These are phyloP conservation scores for Ophiostoma ips DNA, from an alignment of 2,329 filamentous ascomycete genomes.

Conservation along the genomic window DNA sequence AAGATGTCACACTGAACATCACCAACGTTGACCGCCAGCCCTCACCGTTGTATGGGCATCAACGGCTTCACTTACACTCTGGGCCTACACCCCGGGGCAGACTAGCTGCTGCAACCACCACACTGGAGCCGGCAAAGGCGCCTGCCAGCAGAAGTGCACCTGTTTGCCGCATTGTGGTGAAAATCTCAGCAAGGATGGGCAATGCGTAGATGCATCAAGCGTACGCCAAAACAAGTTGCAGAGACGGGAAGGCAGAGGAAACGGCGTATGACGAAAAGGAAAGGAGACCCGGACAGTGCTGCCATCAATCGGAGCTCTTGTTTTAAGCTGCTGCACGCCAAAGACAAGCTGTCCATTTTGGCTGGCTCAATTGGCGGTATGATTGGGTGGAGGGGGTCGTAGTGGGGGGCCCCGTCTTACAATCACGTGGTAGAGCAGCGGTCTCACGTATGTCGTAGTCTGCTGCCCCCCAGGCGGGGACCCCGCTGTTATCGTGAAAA, in stretches of 20 bases:
- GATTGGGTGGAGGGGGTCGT: background rate
- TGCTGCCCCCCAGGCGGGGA: too few relatives aligned
- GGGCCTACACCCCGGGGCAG: slow-evolving; percentile 77
- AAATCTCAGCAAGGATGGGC: slow-evolving; percentile 1
- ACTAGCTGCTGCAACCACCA: slow-evolving; percentile 47
- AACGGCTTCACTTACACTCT: slow-evolving; percentile 53
- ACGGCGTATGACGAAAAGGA: background rate
- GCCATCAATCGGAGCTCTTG: background rate
- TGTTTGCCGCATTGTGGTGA: slow-evolving; percentile 34
- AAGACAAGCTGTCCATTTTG: slow-evolving; percentile 14
- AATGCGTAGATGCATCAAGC: slow-evolving; percentile 2
- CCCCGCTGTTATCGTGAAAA: slow-evolving; percentile 10
- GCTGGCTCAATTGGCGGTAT: slow-evolving; percentile 7
- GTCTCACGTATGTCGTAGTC: too few relatives aligned
- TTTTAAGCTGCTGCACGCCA: background rate
- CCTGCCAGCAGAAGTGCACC: slow-evolving; percentile 36
- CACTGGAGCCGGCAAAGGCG: slow-evolving; percentile 32
- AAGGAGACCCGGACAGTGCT: background rate
- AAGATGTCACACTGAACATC: too few relatives aligned
- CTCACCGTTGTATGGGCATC: background rate
- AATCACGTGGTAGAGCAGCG: background rate
- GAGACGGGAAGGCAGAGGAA: background rate
- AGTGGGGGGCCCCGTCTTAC: too few relatives aligned
- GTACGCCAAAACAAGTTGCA: background rate
- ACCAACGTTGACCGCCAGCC: background rate